Conservation (phyloP, 768 basidiomycete genomes). For the Leccinum fibrillosum region DNA sequence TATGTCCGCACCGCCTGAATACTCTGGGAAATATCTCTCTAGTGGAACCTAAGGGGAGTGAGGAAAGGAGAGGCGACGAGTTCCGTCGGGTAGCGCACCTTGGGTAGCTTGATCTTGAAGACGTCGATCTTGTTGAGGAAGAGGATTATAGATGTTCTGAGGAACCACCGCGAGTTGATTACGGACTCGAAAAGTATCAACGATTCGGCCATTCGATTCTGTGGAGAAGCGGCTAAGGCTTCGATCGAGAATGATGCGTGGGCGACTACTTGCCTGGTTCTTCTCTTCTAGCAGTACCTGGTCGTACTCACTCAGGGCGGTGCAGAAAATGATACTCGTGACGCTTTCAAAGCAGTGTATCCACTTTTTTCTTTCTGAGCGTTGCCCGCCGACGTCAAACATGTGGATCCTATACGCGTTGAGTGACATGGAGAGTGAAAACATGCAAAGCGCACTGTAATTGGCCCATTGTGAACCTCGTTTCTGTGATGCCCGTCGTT, state of each 20-base stretch:
- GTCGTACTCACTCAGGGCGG: slow-evolving; percentile 72
- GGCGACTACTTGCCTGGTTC: slow-evolving; percentile 24
- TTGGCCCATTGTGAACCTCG: slow-evolving; percentile 70
- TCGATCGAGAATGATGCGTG: not conserved
- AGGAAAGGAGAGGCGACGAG: not conserved
- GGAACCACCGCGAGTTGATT: slow-evolving; percentile 79
- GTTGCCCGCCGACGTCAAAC: slow-evolving; percentile 80
- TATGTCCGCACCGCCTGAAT: slow-evolving; percentile 84
- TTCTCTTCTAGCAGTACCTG: slow-evolving; percentile 65
- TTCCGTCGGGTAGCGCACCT: slow-evolving; percentile 20
- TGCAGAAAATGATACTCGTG: slow-evolving; percentile 77
- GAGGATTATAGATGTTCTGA: slow-evolving; percentile 61
- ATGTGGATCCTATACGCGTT: slow-evolving; percentile 48
- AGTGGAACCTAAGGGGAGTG: slow-evolving; percentile 52
- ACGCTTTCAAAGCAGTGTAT: slow-evolving; percentile 80
- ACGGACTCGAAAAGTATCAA: slow-evolving; percentile 73
- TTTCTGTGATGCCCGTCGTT: slow-evolving; percentile 89
- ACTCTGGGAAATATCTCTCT: slow-evolving; percentile 83
- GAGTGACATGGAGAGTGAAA: not conserved
- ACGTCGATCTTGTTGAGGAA: slow-evolving; percentile 75
- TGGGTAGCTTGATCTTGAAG: slow-evolving; percentile 71
- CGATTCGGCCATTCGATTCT: slow-evolving; percentile 79
- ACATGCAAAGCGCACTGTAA: slow-evolving; percentile 40
- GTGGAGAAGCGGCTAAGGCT: not conserved
- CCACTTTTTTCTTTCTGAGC: slow-evolving; percentile 81